Conservation (phyloP, 805 yeast genomes). For the Phaffomyces antillensis region DNA sequence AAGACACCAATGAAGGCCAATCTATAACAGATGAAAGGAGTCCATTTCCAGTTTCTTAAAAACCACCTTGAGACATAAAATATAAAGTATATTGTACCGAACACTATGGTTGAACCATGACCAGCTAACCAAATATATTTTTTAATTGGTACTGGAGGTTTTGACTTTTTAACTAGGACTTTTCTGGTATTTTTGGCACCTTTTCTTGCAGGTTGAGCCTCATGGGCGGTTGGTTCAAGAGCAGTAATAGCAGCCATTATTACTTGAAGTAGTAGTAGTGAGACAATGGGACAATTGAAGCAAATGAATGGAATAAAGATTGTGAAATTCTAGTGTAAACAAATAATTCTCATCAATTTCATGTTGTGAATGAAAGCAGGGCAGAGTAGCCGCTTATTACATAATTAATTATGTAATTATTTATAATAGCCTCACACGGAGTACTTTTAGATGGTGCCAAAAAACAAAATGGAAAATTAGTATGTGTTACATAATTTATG, state of each 20-base stretch:
- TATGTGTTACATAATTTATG: no score
- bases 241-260: conserved; percentile 8
- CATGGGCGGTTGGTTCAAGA: conserved; percentile 7
- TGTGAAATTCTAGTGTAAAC: no score
- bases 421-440: no score
- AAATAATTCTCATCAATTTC: no score
- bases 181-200: conserved; percentile 23
- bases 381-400: no score
- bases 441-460: no score
- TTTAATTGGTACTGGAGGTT: conserved; percentile 33
- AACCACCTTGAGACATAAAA: conserved; percentile 28
- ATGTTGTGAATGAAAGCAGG: no score
- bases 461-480: no score
- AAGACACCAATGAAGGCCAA: conserved; percentile 50
- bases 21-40: conserved; percentile 48
- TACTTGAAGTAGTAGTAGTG: background rate
- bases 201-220: conserved; percentile 12
- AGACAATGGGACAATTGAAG: no score
- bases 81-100: conserved; percentile 32
- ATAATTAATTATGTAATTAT: no score
- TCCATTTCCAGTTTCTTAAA: conserved; percentile 22
- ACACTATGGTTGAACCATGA: conserved; percentile 38
- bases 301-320: no score
- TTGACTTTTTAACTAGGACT: conserved; percentile 29
- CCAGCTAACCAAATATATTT: conserved; percentile 52